Evolutionary conservation across 2,329 filamentous ascomycete genomes (phyloP).

Genomic region (Beauveria medogensis): DNA sequence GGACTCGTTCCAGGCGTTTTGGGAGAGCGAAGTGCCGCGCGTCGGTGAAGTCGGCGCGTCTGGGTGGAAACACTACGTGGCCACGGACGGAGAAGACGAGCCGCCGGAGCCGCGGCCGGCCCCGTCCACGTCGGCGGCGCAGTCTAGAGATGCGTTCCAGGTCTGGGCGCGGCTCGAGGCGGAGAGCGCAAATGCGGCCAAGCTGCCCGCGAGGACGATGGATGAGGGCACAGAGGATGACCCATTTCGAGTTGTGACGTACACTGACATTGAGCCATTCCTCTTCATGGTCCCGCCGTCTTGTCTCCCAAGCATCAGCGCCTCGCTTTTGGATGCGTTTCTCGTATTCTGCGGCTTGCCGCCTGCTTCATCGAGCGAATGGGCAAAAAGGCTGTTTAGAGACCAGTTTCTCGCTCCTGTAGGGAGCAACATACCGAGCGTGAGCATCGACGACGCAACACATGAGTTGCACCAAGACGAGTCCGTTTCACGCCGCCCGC

Average conservation of each 20-base stretch:
- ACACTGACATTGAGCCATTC: constrained; percentile 62
- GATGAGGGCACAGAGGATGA: constrained; percentile 74
- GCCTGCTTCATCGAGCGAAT: constrained; percentile 28
- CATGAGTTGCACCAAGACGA: constrained; percentile 12
- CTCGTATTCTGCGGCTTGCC: constrained; percentile 61
- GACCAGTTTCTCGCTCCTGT: constrained; percentile 23
- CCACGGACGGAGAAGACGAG: constrained; percentile 28
- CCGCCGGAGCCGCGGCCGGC: constrained; percentile 29
- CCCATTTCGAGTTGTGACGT: constrained; percentile 74
- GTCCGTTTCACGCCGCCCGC: constrained; percentile 2
- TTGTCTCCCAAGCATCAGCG: constrained; percentile 26
- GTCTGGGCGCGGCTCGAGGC: constrained; percentile 49
- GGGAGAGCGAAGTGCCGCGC: constrained; percentile 75
- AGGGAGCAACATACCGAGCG: background rate
- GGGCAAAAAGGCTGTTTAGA: constrained; percentile 22
- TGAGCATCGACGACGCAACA: background rate
- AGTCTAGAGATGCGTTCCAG: constrained; percentile 38
- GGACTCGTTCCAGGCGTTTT: constrained; percentile 60
- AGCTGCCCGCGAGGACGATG: constrained; percentile 61
- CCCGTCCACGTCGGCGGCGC: background rate
- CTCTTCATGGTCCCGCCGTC: constrained; percentile 43
- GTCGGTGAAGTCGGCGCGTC: constrained; percentile 65
- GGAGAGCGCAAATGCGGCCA: constrained; percentile 37
- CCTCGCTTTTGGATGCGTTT: constrained; percentile 59
- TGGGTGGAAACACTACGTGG: constrained; percentile 58